Base-by-base conservation (phyloP, 371 early-diverging fungal genomes). In the Phascolomyces articulosus region DNA sequence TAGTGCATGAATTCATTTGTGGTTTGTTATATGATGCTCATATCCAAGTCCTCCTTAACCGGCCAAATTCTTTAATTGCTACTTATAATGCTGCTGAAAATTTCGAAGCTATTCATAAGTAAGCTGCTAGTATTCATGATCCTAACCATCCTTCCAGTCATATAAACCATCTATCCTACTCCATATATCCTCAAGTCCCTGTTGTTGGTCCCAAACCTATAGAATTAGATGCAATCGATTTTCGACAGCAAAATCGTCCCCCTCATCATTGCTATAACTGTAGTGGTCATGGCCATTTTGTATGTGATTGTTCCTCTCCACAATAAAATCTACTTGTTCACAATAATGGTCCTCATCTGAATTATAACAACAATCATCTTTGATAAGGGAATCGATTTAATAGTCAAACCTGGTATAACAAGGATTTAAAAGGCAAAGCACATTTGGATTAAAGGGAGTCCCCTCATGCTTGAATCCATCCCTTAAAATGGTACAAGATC, bases 371-470 rank as follows among this genome's bases (percentile, higher is more conserved):
- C 9, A 6, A 6, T 34, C 9, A 11, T 34, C 6, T 11, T 34
- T 2, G 34, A 34, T 2, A 34, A 34, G 34, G 34, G 11, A 34
- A 34, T 34, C 6, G 34, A 11, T 34, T 9, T 34, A 34, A 34
- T 34, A 11, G 34, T 34, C 34, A 34, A 34, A 6, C 34, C 34
- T 11, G 34, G 34, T 34, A 34, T 20, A 47, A 24, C 24, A 51
- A 51, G 24, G 24, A 51, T 58, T 58, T 58, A 58, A 51, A 51
- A 51, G 51, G 58, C 58, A 58, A 58, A 40, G 58, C 41, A 23
- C 34, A 40, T 27, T 34, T 15, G 23, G 58, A 15, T 34, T 58
- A 41, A 58, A 58, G 58, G 41, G 58, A 58, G 31, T 11, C 58
- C 23, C 40, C 11, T 58, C 58, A 9, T 34, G 41, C 41, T 13